A percentile compares a stretch with the other conserved stretches of the same genome.
Evolutionary conservation across 306 rosid species (phyloP).

Genomic region (Fragaria vesca): DNA sequence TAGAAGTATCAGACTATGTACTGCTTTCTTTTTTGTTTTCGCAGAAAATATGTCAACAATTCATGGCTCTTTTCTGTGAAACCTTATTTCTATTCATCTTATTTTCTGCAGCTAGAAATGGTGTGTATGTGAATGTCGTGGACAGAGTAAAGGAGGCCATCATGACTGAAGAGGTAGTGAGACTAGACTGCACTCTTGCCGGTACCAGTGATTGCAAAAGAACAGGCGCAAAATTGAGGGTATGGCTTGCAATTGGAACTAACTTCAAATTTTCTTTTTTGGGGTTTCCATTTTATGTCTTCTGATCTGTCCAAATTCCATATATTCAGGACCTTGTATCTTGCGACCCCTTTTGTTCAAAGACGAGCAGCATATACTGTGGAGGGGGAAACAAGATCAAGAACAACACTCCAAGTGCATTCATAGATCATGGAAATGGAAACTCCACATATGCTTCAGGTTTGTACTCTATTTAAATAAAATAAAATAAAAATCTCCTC

Average conservation of each 20-base stretch:
- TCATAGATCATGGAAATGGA: constrained; percentile 13
- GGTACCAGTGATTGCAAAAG: constrained; percentile 81
- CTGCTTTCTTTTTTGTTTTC: constrained; percentile 16
- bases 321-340: constrained; percentile 70
- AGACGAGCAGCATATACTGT: constrained; percentile 83
- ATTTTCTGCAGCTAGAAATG: constrained; percentile 73
- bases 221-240: constrained; percentile 80
- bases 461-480: too few relatives aligned
- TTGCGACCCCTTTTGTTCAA: constrained; percentile 85
- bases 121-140: constrained; percentile 77
- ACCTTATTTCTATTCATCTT: constrained; percentile 9
- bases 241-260: constrained; percentile 18
- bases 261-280: background rate
- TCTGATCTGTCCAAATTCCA: background rate
- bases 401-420: constrained; percentile 25
- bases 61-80: constrained; percentile 2
- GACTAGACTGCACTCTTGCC: constrained; percentile 76
- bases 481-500: too few relatives aligned
- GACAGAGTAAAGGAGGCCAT: constrained; percentile 77
- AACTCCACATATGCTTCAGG: background rate
- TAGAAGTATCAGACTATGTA: background rate
- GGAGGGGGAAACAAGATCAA: constrained; percentile 66
- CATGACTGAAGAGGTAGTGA: constrained; percentile 67
- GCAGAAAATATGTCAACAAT: background rate
- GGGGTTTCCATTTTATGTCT: constrained; percentile 11